Evolutionary conservation across 768 basidiomycete species (phyloP).

Genomic region (Leccinum imitatum): DNA sequence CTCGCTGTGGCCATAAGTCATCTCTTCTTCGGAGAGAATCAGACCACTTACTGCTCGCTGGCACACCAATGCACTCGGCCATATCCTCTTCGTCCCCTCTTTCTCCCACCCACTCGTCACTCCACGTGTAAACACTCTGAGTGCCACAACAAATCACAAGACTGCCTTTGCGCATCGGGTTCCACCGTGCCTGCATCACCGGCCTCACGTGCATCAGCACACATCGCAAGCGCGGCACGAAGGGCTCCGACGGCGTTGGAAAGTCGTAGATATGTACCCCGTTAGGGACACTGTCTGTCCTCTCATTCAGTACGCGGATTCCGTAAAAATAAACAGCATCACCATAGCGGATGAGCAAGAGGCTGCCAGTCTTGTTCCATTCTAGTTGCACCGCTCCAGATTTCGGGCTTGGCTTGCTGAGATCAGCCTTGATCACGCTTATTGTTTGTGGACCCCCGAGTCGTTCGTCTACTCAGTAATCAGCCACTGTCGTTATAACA

Average conservation of each 20-base stretch:
- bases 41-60: constrained; percentile 62
- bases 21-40: background rate
- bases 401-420: constrained; percentile 62
- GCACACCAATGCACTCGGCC: constrained; percentile 89
- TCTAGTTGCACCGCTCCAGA: constrained; percentile 70
- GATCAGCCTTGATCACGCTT: constrained; percentile 49
- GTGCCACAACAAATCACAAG: constrained; percentile 67
- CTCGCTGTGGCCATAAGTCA: constrained; percentile 43
- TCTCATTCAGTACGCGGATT: background rate
- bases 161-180: constrained; percentile 75
- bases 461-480: constrained; percentile 54
- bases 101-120: constrained; percentile 74
- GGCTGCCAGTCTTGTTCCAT: constrained; percentile 77
- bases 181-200: constrained; percentile 74
- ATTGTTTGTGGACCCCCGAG: constrained; percentile 57
- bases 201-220: constrained; percentile 66
- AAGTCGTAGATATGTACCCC: constrained; percentile 73
- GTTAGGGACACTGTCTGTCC: constrained; percentile 59
- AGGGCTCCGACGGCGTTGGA: constrained; percentile 56
- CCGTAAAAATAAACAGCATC: constrained; percentile 12
- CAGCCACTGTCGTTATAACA: constrained; percentile 1
- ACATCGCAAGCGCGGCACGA: constrained; percentile 59
- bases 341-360: constrained; percentile 78
- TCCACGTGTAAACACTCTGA: constrained; percentile 75
- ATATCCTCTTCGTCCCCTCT: constrained; percentile 65